These are phyloP conservation scores for Phytophthora tubulina DNA, from an alignment of 352 stramenopile genomes.

Conservation along the genomic window DNA sequence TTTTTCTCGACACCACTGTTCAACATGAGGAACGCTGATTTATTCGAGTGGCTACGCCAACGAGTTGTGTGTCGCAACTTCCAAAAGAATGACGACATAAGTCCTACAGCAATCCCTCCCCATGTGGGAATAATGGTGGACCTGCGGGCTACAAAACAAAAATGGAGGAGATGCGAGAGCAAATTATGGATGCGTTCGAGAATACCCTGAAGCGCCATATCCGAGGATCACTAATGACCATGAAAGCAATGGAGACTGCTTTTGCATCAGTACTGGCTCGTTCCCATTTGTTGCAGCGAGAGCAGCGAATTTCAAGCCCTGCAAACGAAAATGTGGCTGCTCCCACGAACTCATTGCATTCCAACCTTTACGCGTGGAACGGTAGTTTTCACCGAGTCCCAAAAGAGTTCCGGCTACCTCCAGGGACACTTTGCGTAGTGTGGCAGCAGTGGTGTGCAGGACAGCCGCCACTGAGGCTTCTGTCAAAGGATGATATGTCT, in stretches of 20 bases:
- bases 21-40: neutral
- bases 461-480: too few relatives aligned
- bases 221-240: neutral
- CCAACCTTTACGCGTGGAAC: too few relatives aligned
- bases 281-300: too few relatives aligned
- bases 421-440: too few relatives aligned
- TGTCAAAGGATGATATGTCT: too few relatives aligned
- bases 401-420: too few relatives aligned
- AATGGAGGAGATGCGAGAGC: neutral
- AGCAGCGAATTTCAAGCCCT: too few relatives aligned
- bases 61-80: neutral
- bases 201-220: neutral
- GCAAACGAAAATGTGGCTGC: too few relatives aligned
- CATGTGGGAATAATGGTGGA: neutral
- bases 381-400: too few relatives aligned
- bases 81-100: neutral
- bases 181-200: neutral
- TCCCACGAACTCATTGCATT: too few relatives aligned
- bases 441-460: too few relatives aligned
- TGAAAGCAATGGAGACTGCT: neutral
- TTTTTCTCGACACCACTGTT: constrained; percentile 2
- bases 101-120: neutral
- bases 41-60: neutral
- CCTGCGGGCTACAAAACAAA: neutral
- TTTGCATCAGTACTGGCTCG: neutral